These are phyloP conservation scores for Acacia concinna DNA, from an alignment of 331 rosid genomes.

Conservation along the genomic window DNA sequence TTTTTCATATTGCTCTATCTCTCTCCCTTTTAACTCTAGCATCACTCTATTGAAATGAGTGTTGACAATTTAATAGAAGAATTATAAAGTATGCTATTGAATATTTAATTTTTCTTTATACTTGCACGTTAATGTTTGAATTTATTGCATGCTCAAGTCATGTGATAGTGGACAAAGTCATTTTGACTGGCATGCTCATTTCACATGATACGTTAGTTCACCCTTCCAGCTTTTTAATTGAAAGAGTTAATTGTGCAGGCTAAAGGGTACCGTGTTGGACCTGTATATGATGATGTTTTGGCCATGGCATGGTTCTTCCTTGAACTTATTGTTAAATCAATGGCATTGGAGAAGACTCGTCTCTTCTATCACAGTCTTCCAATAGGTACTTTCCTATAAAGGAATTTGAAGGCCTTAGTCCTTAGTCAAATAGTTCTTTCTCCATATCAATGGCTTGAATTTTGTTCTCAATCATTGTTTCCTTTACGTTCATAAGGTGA, in stretches of 20 bases:
- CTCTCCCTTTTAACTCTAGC: not conserved
- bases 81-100: not conserved
- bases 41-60: not conserved
- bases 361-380: slow-evolving; percentile 93
- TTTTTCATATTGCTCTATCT: not conserved
- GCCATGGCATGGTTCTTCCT: slow-evolving; percentile 99
- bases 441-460: slow-evolving; percentile 6
- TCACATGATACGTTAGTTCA: slow-evolving; percentile 20
- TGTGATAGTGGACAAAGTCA: slow-evolving; percentile 2
- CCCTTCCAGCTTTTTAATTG: slow-evolving; percentile 23
- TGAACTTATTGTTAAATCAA: slow-evolving; percentile 94
- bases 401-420: not conserved
- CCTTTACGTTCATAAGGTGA: slow-evolving; percentile 60
- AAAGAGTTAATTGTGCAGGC: slow-evolving; percentile 65
- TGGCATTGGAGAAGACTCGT: slow-evolving; percentile 95
- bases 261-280: slow-evolving; percentile 99
- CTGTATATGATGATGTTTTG: slow-evolving; percentile 96
- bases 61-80: not conserved
- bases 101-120: not conserved
- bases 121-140: not conserved
- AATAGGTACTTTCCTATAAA: slow-evolving; percentile 50
- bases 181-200: not conserved
- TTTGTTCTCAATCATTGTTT: slow-evolving; percentile 25
- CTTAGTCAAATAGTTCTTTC: not conserved
- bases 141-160: slow-evolving; percentile 18